Conservation (phyloP, 2,329 filamentous ascomycete species). For the Exserohilum turcica region DNA sequence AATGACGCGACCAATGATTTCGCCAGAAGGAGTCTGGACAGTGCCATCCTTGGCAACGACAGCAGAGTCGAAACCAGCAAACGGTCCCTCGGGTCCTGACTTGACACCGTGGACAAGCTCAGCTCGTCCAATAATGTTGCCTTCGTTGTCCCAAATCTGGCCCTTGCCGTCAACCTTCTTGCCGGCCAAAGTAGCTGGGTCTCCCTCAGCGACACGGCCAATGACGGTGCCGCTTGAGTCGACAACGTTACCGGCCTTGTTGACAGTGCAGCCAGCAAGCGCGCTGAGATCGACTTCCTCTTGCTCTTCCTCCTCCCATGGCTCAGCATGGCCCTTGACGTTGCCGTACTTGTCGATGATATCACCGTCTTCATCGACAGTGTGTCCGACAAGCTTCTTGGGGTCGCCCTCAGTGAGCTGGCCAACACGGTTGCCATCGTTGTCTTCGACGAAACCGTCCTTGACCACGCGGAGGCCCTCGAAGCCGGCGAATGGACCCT, state of each 20-base stretch:
- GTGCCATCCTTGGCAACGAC: constrained; percentile 64
- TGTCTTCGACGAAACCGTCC: constrained; percentile 74
- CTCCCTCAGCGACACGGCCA: constrained; percentile 63
- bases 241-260: constrained; percentile 67
- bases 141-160: constrained; percentile 67
- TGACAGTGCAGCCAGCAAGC: constrained; percentile 66
- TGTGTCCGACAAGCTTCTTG: constrained; percentile 73
- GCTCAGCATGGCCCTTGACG: constrained; percentile 64
- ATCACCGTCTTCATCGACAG: constrained; percentile 81
- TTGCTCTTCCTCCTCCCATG: constrained; percentile 58
- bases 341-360: constrained; percentile 77
- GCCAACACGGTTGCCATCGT: constrained; percentile 78
- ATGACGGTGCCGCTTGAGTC: constrained; percentile 64
- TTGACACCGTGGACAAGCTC: constrained; percentile 61
- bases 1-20: constrained; percentile 56
- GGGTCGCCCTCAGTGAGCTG: constrained; percentile 71
- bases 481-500: constrained; percentile 72
- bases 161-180: constrained; percentile 67
- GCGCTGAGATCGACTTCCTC: constrained; percentile 61
- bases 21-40: constrained; percentile 53
- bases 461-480: constrained; percentile 68
- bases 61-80: constrained; percentile 64
- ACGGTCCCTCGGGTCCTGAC: constrained; percentile 59
- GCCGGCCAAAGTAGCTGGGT: constrained; percentile 61
- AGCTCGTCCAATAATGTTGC: constrained; percentile 64